phyloP scores from a whole-genome alignment of 176 grass and related monocot genomes.

The Aegilops speltoides region DNA sequence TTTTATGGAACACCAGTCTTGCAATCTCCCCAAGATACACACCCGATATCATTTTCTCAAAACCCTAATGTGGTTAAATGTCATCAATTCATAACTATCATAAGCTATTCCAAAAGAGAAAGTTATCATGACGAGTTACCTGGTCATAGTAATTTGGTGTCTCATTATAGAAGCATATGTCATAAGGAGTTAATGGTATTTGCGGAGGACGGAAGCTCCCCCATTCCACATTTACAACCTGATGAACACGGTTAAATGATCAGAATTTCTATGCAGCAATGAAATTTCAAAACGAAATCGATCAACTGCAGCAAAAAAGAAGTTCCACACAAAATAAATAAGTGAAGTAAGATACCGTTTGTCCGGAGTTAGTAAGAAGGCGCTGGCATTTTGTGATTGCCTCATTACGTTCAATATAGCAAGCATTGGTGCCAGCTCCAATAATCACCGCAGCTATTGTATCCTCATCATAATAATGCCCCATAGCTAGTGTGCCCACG shows the following conservation, averaged over 20 bases:
- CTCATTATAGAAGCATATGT: slow-evolving; percentile 59
- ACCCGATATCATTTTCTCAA: slow-evolving; percentile 94
- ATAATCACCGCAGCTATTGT: slow-evolving; percentile 86
- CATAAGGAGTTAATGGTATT: slow-evolving; percentile 79
- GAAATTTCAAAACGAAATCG: neutral
- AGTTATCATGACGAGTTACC: slow-evolving; percentile 38
- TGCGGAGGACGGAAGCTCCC: slow-evolving; percentile 81
- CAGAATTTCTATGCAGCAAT: neutral
- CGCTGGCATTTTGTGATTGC: slow-evolving; percentile 67
- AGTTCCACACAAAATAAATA: slow-evolving; percentile 9
- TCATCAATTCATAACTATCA: neutral
- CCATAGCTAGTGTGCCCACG: slow-evolving; percentile 79
- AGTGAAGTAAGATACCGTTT: slow-evolving; percentile 56
- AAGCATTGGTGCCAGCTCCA: slow-evolving; percentile 88
- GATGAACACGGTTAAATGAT: neutral
- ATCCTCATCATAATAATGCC: slow-evolving; percentile 87
- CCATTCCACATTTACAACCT: slow-evolving; percentile 98
- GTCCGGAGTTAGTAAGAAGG: slow-evolving; percentile 56
- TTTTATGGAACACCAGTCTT: slow-evolving; percentile 66
- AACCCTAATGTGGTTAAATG: slow-evolving; percentile 42
- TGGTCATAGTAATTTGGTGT: slow-evolving; percentile 60
- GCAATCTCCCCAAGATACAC: slow-evolving; percentile 92
- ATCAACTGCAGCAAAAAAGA: slow-evolving; percentile 5
- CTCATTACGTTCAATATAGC: slow-evolving; percentile 72
- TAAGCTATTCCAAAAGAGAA: neutral